These are phyloP conservation scores for Nannochloris sp. DNA, from an alignment of 139 green algal genomes.

Conservation along the genomic window DNA sequence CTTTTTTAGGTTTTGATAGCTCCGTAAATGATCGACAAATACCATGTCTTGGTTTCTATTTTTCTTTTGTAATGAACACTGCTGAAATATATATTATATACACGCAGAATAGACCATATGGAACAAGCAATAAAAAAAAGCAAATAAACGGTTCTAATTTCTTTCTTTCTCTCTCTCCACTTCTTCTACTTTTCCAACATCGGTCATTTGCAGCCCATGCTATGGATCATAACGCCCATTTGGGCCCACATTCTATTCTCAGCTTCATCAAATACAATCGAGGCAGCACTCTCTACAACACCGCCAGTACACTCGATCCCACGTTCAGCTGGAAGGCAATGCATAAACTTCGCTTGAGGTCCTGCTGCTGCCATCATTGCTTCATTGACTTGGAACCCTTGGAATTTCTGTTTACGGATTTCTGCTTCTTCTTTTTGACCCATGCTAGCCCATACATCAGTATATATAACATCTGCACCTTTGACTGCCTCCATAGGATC, in stretches of 20 bases:
- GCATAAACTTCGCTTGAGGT: slow-evolving; percentile 89
- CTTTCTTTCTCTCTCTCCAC: too few relatives aligned
- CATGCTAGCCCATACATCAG: slow-evolving; percentile 98
- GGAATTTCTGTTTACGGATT: slow-evolving; percentile 69
- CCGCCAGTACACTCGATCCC: slow-evolving; percentile 84
- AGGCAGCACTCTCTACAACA: slow-evolving; percentile 81
- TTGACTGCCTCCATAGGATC: slow-evolving; percentile 71
- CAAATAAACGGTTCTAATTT: too few relatives aligned
- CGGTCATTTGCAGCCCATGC: too few relatives aligned
- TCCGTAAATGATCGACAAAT: background rate
- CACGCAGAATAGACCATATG: too few relatives aligned
- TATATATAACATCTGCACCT: slow-evolving; percentile 94
- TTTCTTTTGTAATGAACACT: background rate
- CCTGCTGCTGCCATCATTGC: slow-evolving; percentile 80
- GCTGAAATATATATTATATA: too few relatives aligned
- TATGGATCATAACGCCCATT: slow-evolving; percentile 88
- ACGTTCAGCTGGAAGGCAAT: slow-evolving; percentile 95
- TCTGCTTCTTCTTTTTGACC: slow-evolving; percentile 95
- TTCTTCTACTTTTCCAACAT: too few relatives aligned
- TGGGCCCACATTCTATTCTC: slow-evolving; percentile 98
- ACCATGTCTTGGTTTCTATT: too few relatives aligned
- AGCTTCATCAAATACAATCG: slow-evolving; percentile 87
- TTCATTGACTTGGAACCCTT: slow-evolving; percentile 85
- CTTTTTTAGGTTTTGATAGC: background rate
- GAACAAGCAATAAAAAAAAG: too few relatives aligned